These are phyloP conservation scores for Schizochytrium sp. DNA, from an alignment of 108 stramenopile genomes.

Conservation along the genomic window DNA sequence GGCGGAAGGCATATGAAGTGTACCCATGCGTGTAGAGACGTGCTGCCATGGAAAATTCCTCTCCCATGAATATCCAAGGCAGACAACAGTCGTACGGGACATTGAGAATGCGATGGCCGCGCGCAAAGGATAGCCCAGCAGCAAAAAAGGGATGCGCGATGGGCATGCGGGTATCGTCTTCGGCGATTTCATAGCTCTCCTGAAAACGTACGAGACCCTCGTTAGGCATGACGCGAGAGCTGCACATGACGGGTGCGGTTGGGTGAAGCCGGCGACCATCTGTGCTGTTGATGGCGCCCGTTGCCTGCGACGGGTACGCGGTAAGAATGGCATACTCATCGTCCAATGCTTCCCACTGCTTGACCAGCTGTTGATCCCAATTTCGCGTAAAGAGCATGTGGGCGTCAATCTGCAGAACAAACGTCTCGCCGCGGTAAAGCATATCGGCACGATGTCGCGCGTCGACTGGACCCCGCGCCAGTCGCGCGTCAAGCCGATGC, in stretches of 20 bases:
- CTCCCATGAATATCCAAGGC: conserved; percentile 73
- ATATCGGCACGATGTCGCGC: conserved; percentile 62
- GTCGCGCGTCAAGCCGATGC: neutral
- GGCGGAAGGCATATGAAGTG: conserved; percentile 62
- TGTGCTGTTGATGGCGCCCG: neutral
- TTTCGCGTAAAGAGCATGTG: conserved; percentile 70
- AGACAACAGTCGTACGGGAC: conserved; percentile 65
- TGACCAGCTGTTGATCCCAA: conserved; percentile 62
- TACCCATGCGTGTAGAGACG: conserved; percentile 65
- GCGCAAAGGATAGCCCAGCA: conserved; percentile 72
- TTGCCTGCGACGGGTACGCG: conserved; percentile 53
- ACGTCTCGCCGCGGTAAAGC: conserved; percentile 70
- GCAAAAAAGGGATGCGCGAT: conserved; percentile 73
- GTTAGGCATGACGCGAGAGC: neutral
- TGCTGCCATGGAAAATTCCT: conserved; percentile 72
- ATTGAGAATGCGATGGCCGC: conserved; percentile 32
- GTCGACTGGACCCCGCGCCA: conserved; percentile 67
- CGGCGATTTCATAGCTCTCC: neutral
- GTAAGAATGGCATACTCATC: conserved; percentile 49
- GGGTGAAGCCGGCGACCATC: neutral
- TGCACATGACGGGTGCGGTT: neutral
- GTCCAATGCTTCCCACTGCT: conserved; percentile 20
- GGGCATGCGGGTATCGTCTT: conserved; percentile 29
- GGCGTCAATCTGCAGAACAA: conserved; percentile 78
- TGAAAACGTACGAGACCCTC: neutral